A percentile compares a stretch with the other conserved stretches of the same genome.
phyloP scores from a whole-genome alignment of 2,329 filamentous ascomycete genomes.

The Fusarium acutatum region DNA sequence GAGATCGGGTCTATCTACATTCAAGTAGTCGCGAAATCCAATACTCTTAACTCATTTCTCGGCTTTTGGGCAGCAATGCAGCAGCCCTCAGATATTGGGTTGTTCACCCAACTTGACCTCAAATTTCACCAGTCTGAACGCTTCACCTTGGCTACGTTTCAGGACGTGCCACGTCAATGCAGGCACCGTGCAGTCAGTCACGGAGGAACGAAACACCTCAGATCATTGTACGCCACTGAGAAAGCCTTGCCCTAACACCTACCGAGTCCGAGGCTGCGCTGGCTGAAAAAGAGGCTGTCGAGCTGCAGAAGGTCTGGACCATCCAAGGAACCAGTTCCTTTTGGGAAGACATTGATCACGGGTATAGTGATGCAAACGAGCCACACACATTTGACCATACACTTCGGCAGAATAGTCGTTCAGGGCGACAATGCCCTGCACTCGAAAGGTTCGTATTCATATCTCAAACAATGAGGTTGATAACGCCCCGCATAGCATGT shows the following conservation, averaged over 20 bases:
- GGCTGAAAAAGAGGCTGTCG: background rate
- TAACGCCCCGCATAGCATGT: slow-evolving; percentile 25
- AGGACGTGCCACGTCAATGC: slow-evolving; percentile 20
- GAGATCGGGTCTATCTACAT: background rate
- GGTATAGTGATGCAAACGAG: background rate
- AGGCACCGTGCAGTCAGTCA: background rate
- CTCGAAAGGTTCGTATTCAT: slow-evolving; percentile 28
- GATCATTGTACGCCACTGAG: background rate
- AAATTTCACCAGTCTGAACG: background rate
- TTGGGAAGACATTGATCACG: background rate
- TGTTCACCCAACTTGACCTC: background rate
- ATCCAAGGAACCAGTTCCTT: background rate
- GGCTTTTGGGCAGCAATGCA: slow-evolving; percentile 32
- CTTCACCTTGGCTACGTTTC: slow-evolving; percentile 4
- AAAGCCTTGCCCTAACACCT: background rate
- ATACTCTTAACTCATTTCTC: background rate
- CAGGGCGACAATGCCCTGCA: slow-evolving; percentile 19
- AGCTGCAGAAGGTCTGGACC: background rate
- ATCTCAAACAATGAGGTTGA: slow-evolving; percentile 29
- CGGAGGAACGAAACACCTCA: background rate
- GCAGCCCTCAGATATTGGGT: background rate
- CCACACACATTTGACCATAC: background rate
- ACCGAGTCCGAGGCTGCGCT: slow-evolving; percentile 11
- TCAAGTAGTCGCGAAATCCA: slow-evolving; percentile 6
- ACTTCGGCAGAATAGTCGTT: background rate